These are phyloP conservation scores for Thamnidium elegans DNA, from an alignment of 192 early-diverging fungal genomes.

Conservation along the genomic window DNA sequence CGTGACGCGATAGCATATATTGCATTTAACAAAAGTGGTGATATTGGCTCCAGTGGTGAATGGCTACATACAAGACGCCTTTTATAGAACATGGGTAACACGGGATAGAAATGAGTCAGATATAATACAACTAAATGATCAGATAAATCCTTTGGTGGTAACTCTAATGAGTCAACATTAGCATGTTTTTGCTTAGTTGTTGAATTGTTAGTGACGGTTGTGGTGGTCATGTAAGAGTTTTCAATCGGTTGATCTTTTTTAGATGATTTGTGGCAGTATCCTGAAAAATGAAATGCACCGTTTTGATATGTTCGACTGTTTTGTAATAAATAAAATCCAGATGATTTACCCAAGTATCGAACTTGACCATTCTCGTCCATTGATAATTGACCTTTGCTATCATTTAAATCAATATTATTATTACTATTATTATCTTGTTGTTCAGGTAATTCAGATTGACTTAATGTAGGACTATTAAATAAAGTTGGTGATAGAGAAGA, in stretches of 20 bases:
- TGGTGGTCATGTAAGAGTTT: no score
- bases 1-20: slow-evolving; percentile 49
- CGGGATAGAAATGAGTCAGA: slow-evolving; percentile 63
- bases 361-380: slow-evolving; percentile 69
- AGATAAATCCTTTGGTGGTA: slow-evolving; percentile 62
- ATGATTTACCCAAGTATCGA: slow-evolving; percentile 73
- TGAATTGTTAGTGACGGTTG: slow-evolving; percentile 17
- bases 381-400: slow-evolving; percentile 57
- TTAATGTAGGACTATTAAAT: slow-evolving; percentile 24
- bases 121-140: slow-evolving; percentile 58
- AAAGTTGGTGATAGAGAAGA: slow-evolving; percentile 12
- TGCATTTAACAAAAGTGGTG: slow-evolving; percentile 49
- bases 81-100: slow-evolving; percentile 67
- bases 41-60: slow-evolving; percentile 28
- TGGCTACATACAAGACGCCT: slow-evolving; percentile 48
- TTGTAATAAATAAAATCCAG: slow-evolving; percentile 72
- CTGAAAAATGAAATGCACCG: slow-evolving; percentile 39
- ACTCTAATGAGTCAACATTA: slow-evolving; percentile 38
- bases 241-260: no score
- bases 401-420: slow-evolving; percentile 34
- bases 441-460: slow-evolving; percentile 17
- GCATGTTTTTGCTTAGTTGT: slow-evolving; percentile 16
- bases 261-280: slow-evolving; percentile 25
- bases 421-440: slow-evolving; percentile 2
- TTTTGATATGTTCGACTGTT: slow-evolving; percentile 50